Evolutionary conservation across 129 eudicot species (phyloP), one percentile per base, ranked within the genome.

Genomic region (Artemisia annua): DNA sequence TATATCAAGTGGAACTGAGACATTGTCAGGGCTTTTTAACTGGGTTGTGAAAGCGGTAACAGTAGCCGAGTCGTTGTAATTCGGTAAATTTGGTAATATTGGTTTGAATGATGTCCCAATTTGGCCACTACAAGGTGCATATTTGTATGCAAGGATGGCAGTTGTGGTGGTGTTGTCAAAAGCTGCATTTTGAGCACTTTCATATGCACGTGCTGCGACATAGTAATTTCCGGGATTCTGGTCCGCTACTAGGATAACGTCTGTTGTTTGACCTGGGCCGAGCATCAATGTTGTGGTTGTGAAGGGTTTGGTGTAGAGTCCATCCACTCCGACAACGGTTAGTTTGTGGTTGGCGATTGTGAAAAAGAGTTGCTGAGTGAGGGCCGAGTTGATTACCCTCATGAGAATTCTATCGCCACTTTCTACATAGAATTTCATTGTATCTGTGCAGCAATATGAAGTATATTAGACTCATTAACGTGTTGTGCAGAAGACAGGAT

Each of bases 201-300:
- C 83, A 51, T 88, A 88, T 14, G 90, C 90, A 7, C 85, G 78
- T n/a, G 90, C 88, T 5, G 95, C 95, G 80, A 88, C 80, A 69
- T 88, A 88, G 71, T 88, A 88, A 19, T 73, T 79, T 7, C 73
- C 82, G 12, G 95, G 88, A 11, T 75, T 14, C 67, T 88, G 90
- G 44, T 88, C 79, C 5, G 90, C 95, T 0, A 66, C 74, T 66
- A 88, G 83, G 62, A 88, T 82, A 53, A 88, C 85, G 55, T 85
- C 73, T 2, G 88, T 85, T 13, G 95, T 88, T 43, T 88, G 90
- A 16, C 90, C 95, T 0, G 88, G 90, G 12, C 95, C 90, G 1
- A 85, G 77, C 88, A 85, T 85, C 43, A 88, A 52, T 43, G 74
- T 72, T 7, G 44, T 58, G 50, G 88, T 83, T 20, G 81, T 69